Evolutionary conservation across 2,329 filamentous ascomycete genomes (phyloP).

Genomic region (Fusarium nisikadoi): DNA sequence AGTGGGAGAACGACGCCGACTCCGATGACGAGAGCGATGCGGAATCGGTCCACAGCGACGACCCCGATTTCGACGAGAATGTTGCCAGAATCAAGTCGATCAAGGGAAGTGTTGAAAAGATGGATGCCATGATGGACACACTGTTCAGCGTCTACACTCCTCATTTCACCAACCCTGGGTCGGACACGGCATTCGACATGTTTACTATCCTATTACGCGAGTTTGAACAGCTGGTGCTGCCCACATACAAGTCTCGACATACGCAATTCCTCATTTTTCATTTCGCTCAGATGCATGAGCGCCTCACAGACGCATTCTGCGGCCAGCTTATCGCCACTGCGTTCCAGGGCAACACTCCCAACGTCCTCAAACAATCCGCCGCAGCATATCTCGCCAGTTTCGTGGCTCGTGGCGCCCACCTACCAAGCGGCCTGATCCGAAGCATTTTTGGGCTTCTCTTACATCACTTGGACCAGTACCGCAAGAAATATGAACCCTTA

Average conservation of each 20-base stretch:
- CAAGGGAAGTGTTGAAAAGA: conserved; percentile 86
- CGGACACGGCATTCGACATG: conserved; percentile 74
- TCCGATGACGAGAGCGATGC: conserved; percentile 69
- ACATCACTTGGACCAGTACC: conserved; percentile 79
- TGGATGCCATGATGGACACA: conserved; percentile 89
- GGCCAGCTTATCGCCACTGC: conserved; percentile 69
- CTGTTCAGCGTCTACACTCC: conserved; percentile 86
- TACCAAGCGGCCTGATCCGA: conserved; percentile 80
- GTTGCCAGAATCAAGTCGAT: conserved; percentile 74
- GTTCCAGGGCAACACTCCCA: conserved; percentile 71
- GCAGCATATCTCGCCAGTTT: conserved; percentile 95
- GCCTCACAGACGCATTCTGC: conserved; percentile 84
- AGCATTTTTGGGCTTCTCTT: conserved; percentile 84
- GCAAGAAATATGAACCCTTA: conserved; percentile 74
- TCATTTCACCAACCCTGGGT: conserved; percentile 74
- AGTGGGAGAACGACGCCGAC: conserved; percentile 64
- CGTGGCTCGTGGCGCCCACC: conserved; percentile 86
- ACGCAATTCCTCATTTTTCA: conserved; percentile 97
- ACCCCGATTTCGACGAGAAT: conserved; percentile 72
- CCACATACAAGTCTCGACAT: conserved; percentile 90
- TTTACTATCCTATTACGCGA: conserved; percentile 85
- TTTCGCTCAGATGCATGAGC: conserved; percentile 84
- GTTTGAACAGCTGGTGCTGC: conserved; percentile 88
- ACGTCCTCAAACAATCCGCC: conserved; percentile 82
- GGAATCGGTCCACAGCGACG: conserved; percentile 77